Evolutionary conservation across 1,139 yeast species (phyloP).

Genomic region (Pichia sp.): DNA sequence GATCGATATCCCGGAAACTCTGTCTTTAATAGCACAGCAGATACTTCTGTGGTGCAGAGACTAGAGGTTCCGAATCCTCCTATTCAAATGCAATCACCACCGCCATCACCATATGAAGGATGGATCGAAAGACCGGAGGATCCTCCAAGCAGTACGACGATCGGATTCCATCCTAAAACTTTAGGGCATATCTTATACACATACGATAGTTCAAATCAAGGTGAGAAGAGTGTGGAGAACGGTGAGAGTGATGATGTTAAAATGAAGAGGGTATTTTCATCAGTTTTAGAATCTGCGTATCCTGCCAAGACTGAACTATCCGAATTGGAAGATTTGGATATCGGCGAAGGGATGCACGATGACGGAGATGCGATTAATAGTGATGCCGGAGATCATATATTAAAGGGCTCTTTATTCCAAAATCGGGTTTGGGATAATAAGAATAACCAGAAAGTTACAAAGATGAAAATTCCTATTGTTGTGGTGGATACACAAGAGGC

Average conservation of each 20-base stretch:
- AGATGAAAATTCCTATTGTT: constrained; percentile 25
- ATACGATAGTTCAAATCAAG: constrained; percentile 13
- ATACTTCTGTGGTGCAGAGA: neutral
- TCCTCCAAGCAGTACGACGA: constrained; percentile 28
- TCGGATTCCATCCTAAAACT: constrained; percentile 31
- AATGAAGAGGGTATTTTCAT: constrained; percentile 14
- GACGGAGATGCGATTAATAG: neutral
- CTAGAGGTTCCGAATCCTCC: constrained; percentile 27
- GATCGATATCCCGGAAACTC: constrained; percentile 12
- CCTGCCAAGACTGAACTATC: neutral
- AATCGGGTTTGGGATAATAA: neutral
- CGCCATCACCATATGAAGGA: constrained; percentile 34
- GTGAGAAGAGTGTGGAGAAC: constrained; percentile 13
- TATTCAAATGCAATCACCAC: constrained; percentile 33
- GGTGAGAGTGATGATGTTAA: constrained; percentile 9
- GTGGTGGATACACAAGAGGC: constrained; percentile 30
- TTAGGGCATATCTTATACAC: constrained; percentile 30
- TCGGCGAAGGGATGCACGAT: constrained; percentile 13
- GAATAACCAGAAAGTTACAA: neutral
- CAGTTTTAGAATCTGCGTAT: constrained; percentile 5
- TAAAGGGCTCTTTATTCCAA: constrained; percentile 14
- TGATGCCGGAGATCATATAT: neutral
- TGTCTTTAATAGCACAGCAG: neutral
- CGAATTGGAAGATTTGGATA: constrained; percentile 8
- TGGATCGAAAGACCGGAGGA: constrained; percentile 31